These are phyloP conservation scores for Ambrosia hybrid DNA, from an alignment of 140 eudicot genomes.

Conservation along the genomic window DNA sequence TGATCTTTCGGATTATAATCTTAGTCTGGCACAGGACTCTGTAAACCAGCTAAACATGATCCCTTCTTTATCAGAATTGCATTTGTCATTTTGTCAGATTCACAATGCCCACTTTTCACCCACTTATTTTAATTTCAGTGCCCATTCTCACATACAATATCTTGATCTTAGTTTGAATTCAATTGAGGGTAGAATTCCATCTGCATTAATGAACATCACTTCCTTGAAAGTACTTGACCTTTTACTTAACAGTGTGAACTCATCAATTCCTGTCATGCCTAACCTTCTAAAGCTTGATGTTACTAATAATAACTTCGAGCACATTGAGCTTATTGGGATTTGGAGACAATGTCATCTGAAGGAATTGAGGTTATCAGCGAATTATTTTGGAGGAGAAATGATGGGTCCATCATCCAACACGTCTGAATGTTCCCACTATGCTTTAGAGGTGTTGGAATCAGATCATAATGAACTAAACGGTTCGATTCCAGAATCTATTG, in stretches of 20 bases:
- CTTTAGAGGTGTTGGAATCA: neutral
- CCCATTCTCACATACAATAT: no score
- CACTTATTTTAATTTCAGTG: no score
- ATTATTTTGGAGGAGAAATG: neutral
- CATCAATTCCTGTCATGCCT: neutral
- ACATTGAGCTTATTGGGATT: neutral
- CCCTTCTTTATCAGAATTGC: neutral
- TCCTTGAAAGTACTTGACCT: no score
- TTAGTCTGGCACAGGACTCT: neutral
- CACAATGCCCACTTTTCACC: no score
- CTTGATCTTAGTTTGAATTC: no score
- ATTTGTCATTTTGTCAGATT: neutral
- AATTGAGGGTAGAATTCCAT: no score
- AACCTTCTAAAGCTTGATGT: neutral
- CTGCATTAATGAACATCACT: no score
- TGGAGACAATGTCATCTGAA: constrained; percentile 11
- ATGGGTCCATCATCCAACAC: neutral
- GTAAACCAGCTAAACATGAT: neutral
- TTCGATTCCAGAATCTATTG: neutral
- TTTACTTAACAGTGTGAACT: no score
- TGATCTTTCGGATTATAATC: neutral
- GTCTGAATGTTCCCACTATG: neutral
- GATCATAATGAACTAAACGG: neutral
- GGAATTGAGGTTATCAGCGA: neutral
- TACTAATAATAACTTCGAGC: neutral